A percentile compares a stretch with the other conserved stretches of the same genome.
These are phyloP conservation scores for Echinochloa phyllopogon DNA, from an alignment of 176 grass and related monocot genomes.

Conservation along the genomic window DNA sequence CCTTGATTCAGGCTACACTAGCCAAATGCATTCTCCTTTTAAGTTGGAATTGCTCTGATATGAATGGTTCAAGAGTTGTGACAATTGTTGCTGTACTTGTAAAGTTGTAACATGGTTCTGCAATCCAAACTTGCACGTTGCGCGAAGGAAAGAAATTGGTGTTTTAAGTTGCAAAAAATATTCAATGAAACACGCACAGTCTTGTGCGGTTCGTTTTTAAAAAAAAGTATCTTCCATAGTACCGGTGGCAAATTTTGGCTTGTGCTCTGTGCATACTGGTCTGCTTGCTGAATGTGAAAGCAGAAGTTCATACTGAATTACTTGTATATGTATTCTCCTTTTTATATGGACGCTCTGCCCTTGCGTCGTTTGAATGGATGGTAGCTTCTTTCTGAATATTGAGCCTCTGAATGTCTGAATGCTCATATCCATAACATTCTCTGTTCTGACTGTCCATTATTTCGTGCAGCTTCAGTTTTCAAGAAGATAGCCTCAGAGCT, in stretches of 20 bases:
- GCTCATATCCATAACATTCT: not conserved
- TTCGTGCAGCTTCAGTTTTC: not conserved
- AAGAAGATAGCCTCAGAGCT: not conserved
- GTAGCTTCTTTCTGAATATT: not conserved
- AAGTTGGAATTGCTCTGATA: not conserved
- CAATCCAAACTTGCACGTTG: not conserved
- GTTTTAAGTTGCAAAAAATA: too few species aligned
- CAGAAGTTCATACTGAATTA: not conserved
- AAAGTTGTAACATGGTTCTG: conserved; percentile 15
- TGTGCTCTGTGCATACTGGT: not conserved
- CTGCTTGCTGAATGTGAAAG: not conserved
- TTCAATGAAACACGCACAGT: too few species aligned
- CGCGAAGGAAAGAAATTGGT: not conserved
- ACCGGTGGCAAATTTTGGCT: not conserved
- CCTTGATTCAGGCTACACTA: not conserved
- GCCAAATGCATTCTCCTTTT: too few species aligned
- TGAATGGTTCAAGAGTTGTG: not conserved
- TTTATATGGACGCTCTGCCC: not conserved
- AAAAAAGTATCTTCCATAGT: not conserved
- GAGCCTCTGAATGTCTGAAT: not conserved
- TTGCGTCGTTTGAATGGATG: not conserved
- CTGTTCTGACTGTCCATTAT: not conserved
- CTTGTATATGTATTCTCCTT: not conserved
- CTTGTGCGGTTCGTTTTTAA: too few species aligned
- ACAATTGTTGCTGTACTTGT: conserved; percentile 48